Conservation (phyloP, 441 rosid genomes). For the Pelargonium citronellum region DNA sequence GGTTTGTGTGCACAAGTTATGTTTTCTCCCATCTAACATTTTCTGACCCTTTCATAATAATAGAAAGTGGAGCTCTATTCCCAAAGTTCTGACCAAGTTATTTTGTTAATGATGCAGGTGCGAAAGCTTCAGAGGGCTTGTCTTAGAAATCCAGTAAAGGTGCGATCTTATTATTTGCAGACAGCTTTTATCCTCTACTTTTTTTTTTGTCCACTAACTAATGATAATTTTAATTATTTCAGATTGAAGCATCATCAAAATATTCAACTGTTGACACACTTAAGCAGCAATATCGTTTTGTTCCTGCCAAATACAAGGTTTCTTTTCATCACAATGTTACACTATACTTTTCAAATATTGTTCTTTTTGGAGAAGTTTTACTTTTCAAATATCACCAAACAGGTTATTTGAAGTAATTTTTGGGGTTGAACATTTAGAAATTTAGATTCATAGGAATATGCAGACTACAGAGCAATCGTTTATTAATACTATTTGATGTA, state of each 20-base stretch:
- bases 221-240: not conserved
- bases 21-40: not conserved
- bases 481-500: not conserved
- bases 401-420: not conserved
- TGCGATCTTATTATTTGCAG: slow-evolving; percentile 14
- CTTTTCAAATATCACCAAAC: not conserved
- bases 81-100: slow-evolving; percentile 13
- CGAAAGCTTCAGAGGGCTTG: slow-evolving; percentile 90
- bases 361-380: not conserved
- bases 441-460: not conserved
- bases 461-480: not conserved
- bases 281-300: not conserved
- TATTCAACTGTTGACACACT: slow-evolving; percentile 4
- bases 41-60: not conserved
- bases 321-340: not conserved
- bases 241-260: not conserved
- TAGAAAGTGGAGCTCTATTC: not conserved
- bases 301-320: slow-evolving; percentile 8
- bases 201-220: not conserved
- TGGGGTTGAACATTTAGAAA: not conserved
- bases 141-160: slow-evolving; percentile 89
- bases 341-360: not conserved
- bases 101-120: slow-evolving; percentile 46
- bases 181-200: not conserved
- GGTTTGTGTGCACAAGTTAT: not conserved